A percentile compares a stretch with the other conserved stretches of the same genome.
Conservation (phyloP, 176 grass and related monocot species). For the Raddia guianensis region DNA sequence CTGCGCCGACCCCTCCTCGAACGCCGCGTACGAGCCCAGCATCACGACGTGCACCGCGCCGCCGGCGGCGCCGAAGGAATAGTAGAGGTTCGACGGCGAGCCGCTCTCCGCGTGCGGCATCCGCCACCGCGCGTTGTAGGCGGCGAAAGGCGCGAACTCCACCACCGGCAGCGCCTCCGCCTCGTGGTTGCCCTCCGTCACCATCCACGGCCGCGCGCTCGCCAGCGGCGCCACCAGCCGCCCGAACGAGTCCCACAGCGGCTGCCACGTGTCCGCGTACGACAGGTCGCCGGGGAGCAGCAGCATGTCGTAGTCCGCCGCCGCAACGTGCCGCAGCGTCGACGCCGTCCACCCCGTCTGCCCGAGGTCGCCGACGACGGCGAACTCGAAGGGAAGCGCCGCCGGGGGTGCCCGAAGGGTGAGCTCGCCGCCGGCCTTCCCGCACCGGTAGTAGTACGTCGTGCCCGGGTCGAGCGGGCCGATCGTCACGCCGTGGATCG, state of each 20-base stretch:
- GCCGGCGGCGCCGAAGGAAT: slow-evolving; percentile 74
- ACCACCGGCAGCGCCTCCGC: slow-evolving; percentile 47
- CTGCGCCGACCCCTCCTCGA: slow-evolving; percentile 51
- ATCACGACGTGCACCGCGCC: slow-evolving; percentile 65
- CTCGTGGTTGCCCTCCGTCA: slow-evolving; percentile 86
- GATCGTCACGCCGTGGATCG: slow-evolving; percentile 72
- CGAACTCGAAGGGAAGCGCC: slow-evolving; percentile 60
- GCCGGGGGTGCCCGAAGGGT: slow-evolving; percentile 74
- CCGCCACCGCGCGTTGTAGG: slow-evolving; percentile 77
- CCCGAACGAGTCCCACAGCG: slow-evolving; percentile 79
- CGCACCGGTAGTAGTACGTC: slow-evolving; percentile 83
- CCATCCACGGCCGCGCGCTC: slow-evolving; percentile 82
- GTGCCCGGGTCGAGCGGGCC: slow-evolving; percentile 61
- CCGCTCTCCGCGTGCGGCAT: slow-evolving; percentile 73
- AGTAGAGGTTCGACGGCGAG: slow-evolving; percentile 72
- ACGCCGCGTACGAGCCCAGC: slow-evolving; percentile 66
- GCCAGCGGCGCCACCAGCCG: slow-evolving; percentile 69
- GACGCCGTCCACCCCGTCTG: slow-evolving; percentile 80
- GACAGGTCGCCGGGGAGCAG: slow-evolving; percentile 85
- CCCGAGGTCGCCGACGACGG: slow-evolving; percentile 61
- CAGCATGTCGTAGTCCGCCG: slow-evolving; percentile 66
- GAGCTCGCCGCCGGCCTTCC: slow-evolving; percentile 52
- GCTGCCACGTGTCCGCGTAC: slow-evolving; percentile 73
- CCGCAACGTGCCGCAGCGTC: slow-evolving; percentile 63
- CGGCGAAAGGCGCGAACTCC: slow-evolving; percentile 43